phyloP scores from a whole-genome alignment of 2,329 filamentous ascomycete genomes.

The Hymenoscyphus repandus region DNA sequence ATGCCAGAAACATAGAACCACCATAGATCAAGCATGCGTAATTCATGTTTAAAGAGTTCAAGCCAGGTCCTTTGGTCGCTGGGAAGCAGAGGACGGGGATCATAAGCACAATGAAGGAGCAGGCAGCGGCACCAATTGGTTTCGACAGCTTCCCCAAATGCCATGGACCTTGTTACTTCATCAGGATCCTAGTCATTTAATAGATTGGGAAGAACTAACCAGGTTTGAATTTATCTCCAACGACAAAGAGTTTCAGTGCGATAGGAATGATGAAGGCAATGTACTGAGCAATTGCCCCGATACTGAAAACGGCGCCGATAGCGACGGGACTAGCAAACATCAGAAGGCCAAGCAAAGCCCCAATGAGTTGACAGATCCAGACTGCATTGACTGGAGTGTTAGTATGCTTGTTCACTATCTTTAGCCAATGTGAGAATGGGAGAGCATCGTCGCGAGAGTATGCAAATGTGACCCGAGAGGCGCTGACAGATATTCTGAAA shows the following conservation, averaged over 20 bases:
- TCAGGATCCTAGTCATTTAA: background rate
- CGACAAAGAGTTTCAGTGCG: slow-evolving; percentile 53
- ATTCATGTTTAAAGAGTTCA: slow-evolving; percentile 54
- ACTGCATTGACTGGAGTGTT: slow-evolving; percentile 66
- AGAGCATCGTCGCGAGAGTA: slow-evolving; percentile 70
- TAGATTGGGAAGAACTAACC: slow-evolving; percentile 33
- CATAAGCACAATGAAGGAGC: slow-evolving; percentile 59
- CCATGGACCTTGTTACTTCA: slow-evolving; percentile 45
- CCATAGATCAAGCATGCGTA: slow-evolving; percentile 65
- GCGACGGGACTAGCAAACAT: slow-evolving; percentile 59
- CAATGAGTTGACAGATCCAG: slow-evolving; percentile 58
- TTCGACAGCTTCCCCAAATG: slow-evolving; percentile 56
- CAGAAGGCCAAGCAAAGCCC: slow-evolving; percentile 55
- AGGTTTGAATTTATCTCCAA: slow-evolving; percentile 57
- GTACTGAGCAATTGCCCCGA: slow-evolving; percentile 64
- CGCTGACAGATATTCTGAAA: slow-evolving; percentile 50
- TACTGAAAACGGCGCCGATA: slow-evolving; percentile 64
- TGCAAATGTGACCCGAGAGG: slow-evolving; percentile 64
- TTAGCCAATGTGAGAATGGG: slow-evolving; percentile 53
- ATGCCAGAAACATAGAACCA: slow-evolving; percentile 52
- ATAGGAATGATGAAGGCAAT: slow-evolving; percentile 55
- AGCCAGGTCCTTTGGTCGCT: slow-evolving; percentile 46
- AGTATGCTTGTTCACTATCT: slow-evolving; percentile 54
- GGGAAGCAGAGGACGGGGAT: slow-evolving; percentile 65
- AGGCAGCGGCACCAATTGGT: slow-evolving; percentile 51